phyloP scores from a whole-genome alignment of 352 stramenopile species.

The Phytophthora ohioensis region DNA sequence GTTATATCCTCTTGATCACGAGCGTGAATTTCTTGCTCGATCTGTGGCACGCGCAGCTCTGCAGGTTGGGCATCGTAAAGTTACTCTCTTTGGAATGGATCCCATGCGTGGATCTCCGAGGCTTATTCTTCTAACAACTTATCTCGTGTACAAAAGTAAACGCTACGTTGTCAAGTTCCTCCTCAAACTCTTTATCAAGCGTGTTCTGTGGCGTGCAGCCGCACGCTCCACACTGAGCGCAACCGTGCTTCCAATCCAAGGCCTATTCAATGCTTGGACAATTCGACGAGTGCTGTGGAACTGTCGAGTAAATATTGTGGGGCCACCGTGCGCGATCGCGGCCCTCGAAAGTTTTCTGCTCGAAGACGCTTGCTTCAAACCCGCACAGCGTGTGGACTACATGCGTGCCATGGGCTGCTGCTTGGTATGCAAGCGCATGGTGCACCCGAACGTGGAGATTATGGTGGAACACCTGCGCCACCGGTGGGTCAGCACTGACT shows the following conservation, averaged over 20 bases:
- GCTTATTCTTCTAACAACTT: conserved; percentile 45
- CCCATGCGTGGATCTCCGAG: conserved; percentile 57
- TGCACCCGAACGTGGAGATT: conserved; percentile 70
- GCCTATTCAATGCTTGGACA: conserved; percentile 57
- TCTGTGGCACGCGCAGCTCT: conserved; percentile 56
- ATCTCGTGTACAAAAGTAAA: conserved; percentile 63
- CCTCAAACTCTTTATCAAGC: conserved; percentile 67
- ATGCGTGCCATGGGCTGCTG: conserved; percentile 52
- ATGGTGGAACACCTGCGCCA: conserved; percentile 59
- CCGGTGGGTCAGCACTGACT: conserved; percentile 43
- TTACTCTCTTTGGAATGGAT: conserved; percentile 61
- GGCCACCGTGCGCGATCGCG: conserved; percentile 43
- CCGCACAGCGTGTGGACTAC: conserved; percentile 60
- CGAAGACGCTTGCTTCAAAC: conserved; percentile 36
- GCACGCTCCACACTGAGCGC: conserved; percentile 51
- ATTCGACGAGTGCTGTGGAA: conserved; percentile 52
- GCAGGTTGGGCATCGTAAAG: conserved; percentile 54
- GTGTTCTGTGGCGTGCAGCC: conserved; percentile 55
- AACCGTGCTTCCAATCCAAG: conserved; percentile 60
- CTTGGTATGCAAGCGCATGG: conserved; percentile 55
- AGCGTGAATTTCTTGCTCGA: conserved; percentile 61
- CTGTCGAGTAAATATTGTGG: conserved; percentile 63
- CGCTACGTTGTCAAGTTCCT: conserved; percentile 64
- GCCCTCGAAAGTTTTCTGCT: conserved; percentile 36
- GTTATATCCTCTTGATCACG: conserved; percentile 55